Conservation (phyloP, 106 monocot species). For the Dendrobium nobile region DNA sequence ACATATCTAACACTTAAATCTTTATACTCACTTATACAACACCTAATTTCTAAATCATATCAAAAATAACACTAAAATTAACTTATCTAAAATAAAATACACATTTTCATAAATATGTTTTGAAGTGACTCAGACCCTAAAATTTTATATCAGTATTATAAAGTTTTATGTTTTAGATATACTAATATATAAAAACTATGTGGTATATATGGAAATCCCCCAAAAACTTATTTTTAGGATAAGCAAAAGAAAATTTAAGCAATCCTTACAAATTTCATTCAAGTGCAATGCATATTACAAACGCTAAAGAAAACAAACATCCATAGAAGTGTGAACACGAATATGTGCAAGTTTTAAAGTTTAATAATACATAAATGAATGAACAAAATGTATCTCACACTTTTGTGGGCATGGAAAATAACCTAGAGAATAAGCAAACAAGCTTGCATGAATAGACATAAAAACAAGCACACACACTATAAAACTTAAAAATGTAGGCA, state of each 20-base stretch:
- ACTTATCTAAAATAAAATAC: too few relatives aligned
- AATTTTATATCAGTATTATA: too few relatives aligned
- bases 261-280: background rate
- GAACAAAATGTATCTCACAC: background rate
- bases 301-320: background rate
- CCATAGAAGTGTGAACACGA: background rate
- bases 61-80: too few relatives aligned
- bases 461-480: background rate
- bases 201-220: too few relatives aligned
- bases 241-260: background rate
- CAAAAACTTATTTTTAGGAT: background rate
- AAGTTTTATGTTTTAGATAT: too few relatives aligned
- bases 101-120: background rate
- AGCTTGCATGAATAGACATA: background rate
- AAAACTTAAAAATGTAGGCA: background rate
- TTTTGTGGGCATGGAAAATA: background rate
- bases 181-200: too few relatives aligned
- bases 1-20: too few relatives aligned
- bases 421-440: background rate
- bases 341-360: background rate
- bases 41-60: too few relatives aligned
- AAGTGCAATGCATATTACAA: background rate
- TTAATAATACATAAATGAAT: background rate
- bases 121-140: background rate
- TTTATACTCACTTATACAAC: too few relatives aligned